These are phyloP conservation scores for Daldinia concentrica DNA, from an alignment of 495 filamentous ascomycete genomes.

Conservation along the genomic window DNA sequence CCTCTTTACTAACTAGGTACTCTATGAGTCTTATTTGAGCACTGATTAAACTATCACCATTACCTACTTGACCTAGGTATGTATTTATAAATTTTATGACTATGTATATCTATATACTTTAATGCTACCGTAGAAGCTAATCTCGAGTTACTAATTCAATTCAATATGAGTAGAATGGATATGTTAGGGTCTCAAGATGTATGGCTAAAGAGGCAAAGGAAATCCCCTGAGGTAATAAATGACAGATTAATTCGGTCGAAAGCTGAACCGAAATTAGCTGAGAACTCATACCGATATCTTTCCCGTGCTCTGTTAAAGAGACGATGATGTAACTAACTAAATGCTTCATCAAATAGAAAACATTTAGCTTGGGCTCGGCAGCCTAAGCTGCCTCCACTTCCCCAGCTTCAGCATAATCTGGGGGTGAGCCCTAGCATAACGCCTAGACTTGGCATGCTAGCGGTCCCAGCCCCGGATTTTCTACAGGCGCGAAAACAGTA, in stretches of 20 bases:
- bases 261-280: slow-evolving; percentile 7
- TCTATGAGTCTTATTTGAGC: no score
- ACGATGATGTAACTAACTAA: slow-evolving; percentile 2
- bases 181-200: background rate
- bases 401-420: slow-evolving; percentile 23
- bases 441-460: slow-evolving; percentile 5
- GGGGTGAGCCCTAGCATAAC: slow-evolving; percentile 8
- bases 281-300: slow-evolving; percentile 5
- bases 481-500: slow-evolving; percentile 21
- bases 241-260: slow-evolving; percentile 11
- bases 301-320: background rate
- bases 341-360: slow-evolving; percentile 23
- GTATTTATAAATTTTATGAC: no score
- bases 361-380: slow-evolving; percentile 21
- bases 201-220: background rate
- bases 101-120: no score
- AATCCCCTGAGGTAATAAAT: background rate
- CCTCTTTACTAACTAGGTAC: no score
- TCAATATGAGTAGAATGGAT: background rate
- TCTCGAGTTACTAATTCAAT: background rate
- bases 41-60: no score
- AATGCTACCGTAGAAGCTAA: no score
- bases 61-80: no score
- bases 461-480: slow-evolving; percentile 17
- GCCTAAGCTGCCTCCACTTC: slow-evolving; percentile 13